A percentile compares a stretch with the other conserved stretches of the same genome.
These are phyloP conservation scores for Pichia sp. DNA, from an alignment of 1,139 yeast species.

Conservation along the genomic window DNA sequence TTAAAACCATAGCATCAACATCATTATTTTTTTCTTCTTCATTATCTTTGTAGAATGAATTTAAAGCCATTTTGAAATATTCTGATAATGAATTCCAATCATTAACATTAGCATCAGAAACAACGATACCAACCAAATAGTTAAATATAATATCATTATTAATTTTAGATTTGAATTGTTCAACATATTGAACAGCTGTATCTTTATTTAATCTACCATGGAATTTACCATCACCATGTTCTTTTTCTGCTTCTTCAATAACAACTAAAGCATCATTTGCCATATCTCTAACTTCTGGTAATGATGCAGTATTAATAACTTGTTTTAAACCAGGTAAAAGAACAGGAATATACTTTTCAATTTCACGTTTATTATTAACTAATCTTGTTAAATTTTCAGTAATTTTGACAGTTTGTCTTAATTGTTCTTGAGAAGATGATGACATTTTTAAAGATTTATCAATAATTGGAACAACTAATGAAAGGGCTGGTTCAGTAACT, in stretches of 20 bases:
- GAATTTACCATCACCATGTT: conserved; percentile 60
- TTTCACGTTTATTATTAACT: conserved; percentile 90
- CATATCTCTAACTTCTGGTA: conserved; percentile 94
- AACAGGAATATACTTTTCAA: conserved; percentile 79
- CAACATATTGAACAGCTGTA: conserved; percentile 45
- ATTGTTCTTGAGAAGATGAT: conserved; percentile 89
- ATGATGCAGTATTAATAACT: conserved; percentile 83
- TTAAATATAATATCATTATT: conserved; percentile 36
- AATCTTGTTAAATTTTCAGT: conserved; percentile 93
- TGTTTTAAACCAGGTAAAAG: conserved; percentile 85
- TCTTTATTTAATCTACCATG: conserved; percentile 64
- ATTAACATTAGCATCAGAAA: conserved; percentile 77
- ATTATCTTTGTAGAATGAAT: conserved; percentile 31
- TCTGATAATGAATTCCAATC: conserved; percentile 77
- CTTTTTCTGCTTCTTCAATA: conserved; percentile 72
- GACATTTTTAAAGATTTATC: conserved; percentile 86
- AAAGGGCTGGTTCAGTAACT: conserved; percentile 92
- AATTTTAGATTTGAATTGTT: conserved; percentile 33
- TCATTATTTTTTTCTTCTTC: conserved; percentile 33
- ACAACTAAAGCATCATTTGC: conserved; percentile 83
- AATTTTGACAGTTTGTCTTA: conserved; percentile 94
- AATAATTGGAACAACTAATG: conserved; percentile 85
- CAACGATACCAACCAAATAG: conserved; percentile 53
- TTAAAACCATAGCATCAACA: conserved; percentile 42
- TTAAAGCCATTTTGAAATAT: conserved; percentile 45